These are phyloP conservation scores for Kluyveromyces marxianus DNA, from an alignment of 1,139 yeast species.

Conservation along the genomic window DNA sequence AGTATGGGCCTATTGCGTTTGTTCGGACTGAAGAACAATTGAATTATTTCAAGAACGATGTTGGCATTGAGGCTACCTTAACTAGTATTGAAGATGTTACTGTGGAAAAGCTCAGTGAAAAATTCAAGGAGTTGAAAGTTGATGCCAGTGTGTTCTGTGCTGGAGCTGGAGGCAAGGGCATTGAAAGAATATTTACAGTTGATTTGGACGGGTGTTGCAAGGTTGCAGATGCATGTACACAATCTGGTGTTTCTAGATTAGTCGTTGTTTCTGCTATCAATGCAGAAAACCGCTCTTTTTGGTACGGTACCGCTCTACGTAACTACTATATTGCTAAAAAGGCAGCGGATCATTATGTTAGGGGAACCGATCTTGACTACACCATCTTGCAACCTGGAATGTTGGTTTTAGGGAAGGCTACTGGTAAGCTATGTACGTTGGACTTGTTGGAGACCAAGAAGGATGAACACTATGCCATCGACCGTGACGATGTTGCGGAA, in stretches of 20 bases:
- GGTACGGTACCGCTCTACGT: conserved; percentile 33
- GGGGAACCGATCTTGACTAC: conserved; percentile 38
- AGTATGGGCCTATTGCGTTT: conserved; percentile 39
- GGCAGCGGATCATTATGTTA: conserved; percentile 45
- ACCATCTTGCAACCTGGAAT: conserved; percentile 48
- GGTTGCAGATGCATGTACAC: conserved; percentile 47
- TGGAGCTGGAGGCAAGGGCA: conserved; percentile 53
- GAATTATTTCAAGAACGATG: conserved; percentile 30
- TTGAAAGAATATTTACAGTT: conserved; percentile 41
- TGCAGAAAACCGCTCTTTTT: conserved; percentile 42
- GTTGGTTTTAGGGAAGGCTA: conserved; percentile 34
- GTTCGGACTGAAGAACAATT: conserved; percentile 44
- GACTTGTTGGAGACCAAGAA: conserved; percentile 13
- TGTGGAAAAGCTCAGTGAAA: conserved; percentile 32
- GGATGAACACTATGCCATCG: conserved; percentile 10
- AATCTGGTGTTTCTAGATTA: conserved; percentile 41
- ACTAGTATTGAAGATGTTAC: conserved; percentile 35
- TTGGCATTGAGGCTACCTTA: conserved; percentile 35
- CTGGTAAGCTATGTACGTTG: conserved; percentile 33
- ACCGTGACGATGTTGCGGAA: conserved; percentile 29
- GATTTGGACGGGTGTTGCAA: conserved; percentile 60
- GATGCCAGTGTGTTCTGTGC: conserved; percentile 58
- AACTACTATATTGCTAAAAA: conserved; percentile 46
- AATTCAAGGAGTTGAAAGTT: conserved; percentile 35
- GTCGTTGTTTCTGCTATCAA: conserved; percentile 51